Percentiles rank a stretch among this genome's conserved stretches.
These are phyloP conservation scores for Cladophialophora bantiana DNA, from an alignment of 2,329 filamentous ascomycete species.

Conservation along the genomic window DNA sequence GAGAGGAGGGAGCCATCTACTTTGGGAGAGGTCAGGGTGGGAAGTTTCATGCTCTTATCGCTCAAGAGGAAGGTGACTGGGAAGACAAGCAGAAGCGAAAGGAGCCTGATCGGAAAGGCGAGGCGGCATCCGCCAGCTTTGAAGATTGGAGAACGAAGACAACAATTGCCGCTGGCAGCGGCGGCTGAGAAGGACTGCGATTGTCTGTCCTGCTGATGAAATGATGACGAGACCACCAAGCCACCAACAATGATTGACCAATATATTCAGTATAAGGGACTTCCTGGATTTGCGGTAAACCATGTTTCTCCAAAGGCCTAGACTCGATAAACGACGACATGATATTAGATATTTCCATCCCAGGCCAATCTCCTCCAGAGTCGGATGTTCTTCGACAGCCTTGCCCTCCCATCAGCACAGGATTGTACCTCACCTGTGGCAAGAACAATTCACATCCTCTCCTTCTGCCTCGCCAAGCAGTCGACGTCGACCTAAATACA, in stretches of 20 bases:
- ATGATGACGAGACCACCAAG: constrained; percentile 1
- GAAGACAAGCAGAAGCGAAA: constrained; percentile 50
- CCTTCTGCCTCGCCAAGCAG: neutral
- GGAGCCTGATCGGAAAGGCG: constrained; percentile 36
- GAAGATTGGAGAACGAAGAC: constrained; percentile 54
- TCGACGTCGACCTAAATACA: constrained; percentile 7
- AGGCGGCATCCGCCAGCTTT: constrained; percentile 46
- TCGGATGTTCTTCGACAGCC: neutral
- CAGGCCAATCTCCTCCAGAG: neutral
- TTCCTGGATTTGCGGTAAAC: neutral
- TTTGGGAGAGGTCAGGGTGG: constrained; percentile 60
- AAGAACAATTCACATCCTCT: neutral
- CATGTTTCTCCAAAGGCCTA: neutral
- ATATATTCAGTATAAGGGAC: neutral
- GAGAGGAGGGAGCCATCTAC: constrained; percentile 63
- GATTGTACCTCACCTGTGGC: constrained; percentile 15
- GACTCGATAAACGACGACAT: constrained; percentile 8
- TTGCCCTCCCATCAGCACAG: neutral
- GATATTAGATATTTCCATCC: neutral
- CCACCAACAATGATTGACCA: neutral
- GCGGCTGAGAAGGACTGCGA: constrained; percentile 31
- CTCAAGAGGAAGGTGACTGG: constrained; percentile 59
- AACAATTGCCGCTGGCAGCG: constrained; percentile 42
- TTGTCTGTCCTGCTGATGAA: neutral
- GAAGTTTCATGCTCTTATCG: constrained; percentile 59